phyloP scores from a whole-genome alignment of 306 rosid species.

The Vachellia collinsii region DNA sequence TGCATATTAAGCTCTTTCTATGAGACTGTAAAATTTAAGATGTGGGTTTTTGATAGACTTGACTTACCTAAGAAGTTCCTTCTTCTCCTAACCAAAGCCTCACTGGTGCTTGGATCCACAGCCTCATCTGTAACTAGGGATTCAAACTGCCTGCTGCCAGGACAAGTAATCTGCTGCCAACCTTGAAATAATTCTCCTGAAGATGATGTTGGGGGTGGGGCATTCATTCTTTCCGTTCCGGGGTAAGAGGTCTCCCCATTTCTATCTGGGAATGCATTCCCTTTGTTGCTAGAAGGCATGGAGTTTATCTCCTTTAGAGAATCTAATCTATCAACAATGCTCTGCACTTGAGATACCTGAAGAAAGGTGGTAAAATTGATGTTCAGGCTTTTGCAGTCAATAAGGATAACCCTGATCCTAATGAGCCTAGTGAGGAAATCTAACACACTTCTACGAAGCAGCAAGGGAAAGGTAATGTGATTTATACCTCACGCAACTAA shows the following conservation, averaged over 20 bases:
- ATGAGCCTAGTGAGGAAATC: slow-evolving; percentile 1
- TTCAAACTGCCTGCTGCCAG: slow-evolving; percentile 57
- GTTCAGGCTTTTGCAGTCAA: slow-evolving; percentile 32
- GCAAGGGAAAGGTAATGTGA: neutral
- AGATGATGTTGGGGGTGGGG: too few relatives aligned
- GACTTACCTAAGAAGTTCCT: neutral
- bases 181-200: too few relatives aligned
- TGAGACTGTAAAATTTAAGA: neutral
- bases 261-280: too few relatives aligned
- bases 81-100: neutral
- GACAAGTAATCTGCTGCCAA: slow-evolving; percentile 51
- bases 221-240: too few relatives aligned
- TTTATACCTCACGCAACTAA: neutral
- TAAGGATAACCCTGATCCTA: neutral
- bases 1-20: neutral
- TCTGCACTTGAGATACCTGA: slow-evolving; percentile 85
- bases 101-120: neutral
- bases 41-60: neutral
- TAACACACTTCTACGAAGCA: neutral
- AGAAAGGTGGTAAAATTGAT: slow-evolving; percentile 13
- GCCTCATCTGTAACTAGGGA: neutral
- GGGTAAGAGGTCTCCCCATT: too few relatives aligned
- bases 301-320: slow-evolving; percentile 62
- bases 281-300: slow-evolving; percentile 45
- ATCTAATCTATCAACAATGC: slow-evolving; percentile 64